A percentile compares a stretch with the other conserved stretches of the same genome.
Evolutionary conservation across 2,329 filamentous ascomycete genomes (phyloP).

Genomic region (Xylariaceae sp.): DNA sequence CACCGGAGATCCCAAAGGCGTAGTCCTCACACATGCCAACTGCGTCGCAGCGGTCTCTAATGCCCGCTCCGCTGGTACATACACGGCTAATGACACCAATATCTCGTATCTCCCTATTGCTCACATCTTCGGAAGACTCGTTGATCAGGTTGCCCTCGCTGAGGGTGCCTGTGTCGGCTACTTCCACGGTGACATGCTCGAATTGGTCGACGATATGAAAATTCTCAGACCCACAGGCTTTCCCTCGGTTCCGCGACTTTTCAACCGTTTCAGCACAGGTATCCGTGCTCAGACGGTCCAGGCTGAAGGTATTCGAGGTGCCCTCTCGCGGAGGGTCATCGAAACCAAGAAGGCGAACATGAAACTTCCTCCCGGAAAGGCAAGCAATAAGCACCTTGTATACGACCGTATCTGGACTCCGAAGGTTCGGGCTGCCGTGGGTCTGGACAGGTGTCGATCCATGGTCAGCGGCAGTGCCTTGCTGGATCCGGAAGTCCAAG

Average conservation of each 20-base stretch:
- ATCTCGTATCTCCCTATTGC: conserved; percentile 90
- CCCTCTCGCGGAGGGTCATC: conserved; percentile 75
- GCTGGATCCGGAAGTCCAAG: conserved; percentile 80
- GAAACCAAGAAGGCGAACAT: conserved; percentile 75
- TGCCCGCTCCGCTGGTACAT: conserved; percentile 52
- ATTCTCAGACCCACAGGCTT: conserved; percentile 77
- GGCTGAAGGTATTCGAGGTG: conserved; percentile 73
- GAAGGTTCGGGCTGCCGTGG: conserved; percentile 80
- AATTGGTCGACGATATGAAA: conserved; percentile 88
- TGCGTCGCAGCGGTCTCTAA: conserved; percentile 69
- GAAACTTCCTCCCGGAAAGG: conserved; percentile 65
- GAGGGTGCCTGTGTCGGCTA: conserved; percentile 77
- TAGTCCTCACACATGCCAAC: conserved; percentile 76
- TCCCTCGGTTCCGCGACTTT: conserved; percentile 85
- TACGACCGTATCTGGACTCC: conserved; percentile 88
- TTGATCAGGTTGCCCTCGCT: conserved; percentile 72
- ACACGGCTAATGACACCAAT: conserved; percentile 54
- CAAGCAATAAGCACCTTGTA: conserved; percentile 73
- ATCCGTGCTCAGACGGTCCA: conserved; percentile 78
- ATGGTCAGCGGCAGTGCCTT: conserved; percentile 90
- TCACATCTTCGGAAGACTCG: conserved; percentile 86
- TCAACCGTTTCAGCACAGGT: conserved; percentile 81
- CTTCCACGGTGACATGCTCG: conserved; percentile 86
- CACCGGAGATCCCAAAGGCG: conserved; percentile 78
- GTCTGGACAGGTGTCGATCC: conserved; percentile 65